These are phyloP conservation scores for Heliocybe sulcata DNA, from an alignment of 1,284 basidiomycete species.

Conservation along the genomic window DNA sequence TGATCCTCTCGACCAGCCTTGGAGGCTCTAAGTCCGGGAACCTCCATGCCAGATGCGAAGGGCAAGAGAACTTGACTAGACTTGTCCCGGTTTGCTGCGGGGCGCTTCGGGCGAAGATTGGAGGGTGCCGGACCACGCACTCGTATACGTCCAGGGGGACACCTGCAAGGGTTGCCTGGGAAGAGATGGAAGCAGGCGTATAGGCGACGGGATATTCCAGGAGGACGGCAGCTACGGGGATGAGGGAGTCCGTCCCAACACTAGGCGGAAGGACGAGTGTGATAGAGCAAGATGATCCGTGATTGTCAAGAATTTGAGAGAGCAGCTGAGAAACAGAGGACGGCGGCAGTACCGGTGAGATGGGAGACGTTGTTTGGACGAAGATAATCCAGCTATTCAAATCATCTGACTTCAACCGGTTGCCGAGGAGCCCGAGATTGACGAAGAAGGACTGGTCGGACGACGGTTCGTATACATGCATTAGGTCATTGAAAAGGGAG, in stretches of 20 bases:
- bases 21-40: background rate
- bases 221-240: slow-evolving; percentile 45
- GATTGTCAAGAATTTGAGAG: background rate
- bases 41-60: background rate
- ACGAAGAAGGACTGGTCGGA: slow-evolving; percentile 1
- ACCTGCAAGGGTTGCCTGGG: slow-evolving; percentile 28
- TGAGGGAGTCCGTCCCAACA: background rate
- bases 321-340: background rate
- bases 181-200: slow-evolving; percentile 27
- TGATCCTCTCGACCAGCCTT: background rate
- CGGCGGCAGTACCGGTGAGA: background rate
- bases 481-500: background rate
- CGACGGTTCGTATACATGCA: background rate
- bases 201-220: slow-evolving; percentile 56
- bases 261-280: background rate
- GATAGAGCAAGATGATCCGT: background rate
- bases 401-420: background rate
- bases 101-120: background rate
- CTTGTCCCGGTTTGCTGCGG: background rate
- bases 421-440: background rate
- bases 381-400: background rate
- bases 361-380: background rate
- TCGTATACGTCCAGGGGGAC: slow-evolving; percentile 38
- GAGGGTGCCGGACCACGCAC: background rate
- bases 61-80: slow-evolving; percentile 1